Conservation (phyloP, 2,329 filamentous ascomycete species). For the Fusarium tupiense region DNA sequence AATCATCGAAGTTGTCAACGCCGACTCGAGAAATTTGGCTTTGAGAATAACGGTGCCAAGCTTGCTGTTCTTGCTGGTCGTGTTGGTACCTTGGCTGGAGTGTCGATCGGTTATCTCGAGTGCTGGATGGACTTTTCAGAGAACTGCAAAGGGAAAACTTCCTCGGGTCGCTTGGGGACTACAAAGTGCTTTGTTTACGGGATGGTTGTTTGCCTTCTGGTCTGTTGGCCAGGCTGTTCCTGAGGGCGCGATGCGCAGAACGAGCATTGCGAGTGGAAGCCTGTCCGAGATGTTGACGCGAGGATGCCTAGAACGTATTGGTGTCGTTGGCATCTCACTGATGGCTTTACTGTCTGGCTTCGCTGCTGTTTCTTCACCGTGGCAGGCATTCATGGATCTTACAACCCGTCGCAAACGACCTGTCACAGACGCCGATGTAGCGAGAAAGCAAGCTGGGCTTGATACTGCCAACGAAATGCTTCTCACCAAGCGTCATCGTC, state of each 20-base stretch:
- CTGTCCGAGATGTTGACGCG: slow-evolving; percentile 55
- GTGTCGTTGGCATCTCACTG: slow-evolving; percentile 84
- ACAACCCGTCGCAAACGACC: slow-evolving; percentile 60
- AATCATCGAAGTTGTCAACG: slow-evolving; percentile 78
- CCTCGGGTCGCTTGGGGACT: slow-evolving; percentile 71
- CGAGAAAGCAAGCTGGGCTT: slow-evolving; percentile 80
- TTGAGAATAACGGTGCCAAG: slow-evolving; percentile 75
- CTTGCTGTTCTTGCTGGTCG: slow-evolving; percentile 76
- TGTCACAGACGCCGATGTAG: slow-evolving; percentile 78
- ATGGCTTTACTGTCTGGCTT: slow-evolving; percentile 93
- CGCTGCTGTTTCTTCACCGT: slow-evolving; percentile 86
- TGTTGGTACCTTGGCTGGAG: slow-evolving; percentile 82
- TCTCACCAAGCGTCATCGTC: slow-evolving; percentile 74
- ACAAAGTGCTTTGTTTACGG: slow-evolving; percentile 68
- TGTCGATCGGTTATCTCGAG: slow-evolving; percentile 71
- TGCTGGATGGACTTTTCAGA: slow-evolving; percentile 70
- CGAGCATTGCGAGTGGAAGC: slow-evolving; percentile 40
- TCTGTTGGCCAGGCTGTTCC: slow-evolving; percentile 74
- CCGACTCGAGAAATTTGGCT: slow-evolving; percentile 72
- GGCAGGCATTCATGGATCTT: slow-evolving; percentile 80
- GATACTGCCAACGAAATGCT: slow-evolving; percentile 85
- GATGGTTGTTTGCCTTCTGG: slow-evolving; percentile 82
- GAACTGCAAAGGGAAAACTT: slow-evolving; percentile 64
- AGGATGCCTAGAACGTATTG: slow-evolving; percentile 74
- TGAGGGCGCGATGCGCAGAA: slow-evolving; percentile 42